Evolutionary conservation across 2,329 filamentous ascomycete species (phyloP), one percentile per base, ranked within the genome.

Genomic region (Didymellaceae sp.): DNA sequence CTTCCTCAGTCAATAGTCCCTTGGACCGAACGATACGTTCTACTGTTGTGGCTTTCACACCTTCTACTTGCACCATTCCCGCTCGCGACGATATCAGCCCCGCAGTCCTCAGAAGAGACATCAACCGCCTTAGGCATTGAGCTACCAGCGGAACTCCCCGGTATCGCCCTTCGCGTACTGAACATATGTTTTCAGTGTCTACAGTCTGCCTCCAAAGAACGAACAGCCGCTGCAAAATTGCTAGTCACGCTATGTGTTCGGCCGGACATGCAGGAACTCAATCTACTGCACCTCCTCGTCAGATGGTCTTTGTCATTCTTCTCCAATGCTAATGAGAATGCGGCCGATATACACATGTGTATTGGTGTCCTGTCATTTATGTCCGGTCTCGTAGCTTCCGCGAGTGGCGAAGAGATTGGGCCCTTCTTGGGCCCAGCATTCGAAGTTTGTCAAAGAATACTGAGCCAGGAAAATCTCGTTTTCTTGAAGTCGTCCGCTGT

Each of bases 1-100:
- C 44, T 58, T 17, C 55, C 57, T 11, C 55, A 60, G 32, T 54
- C 43, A 5, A 57, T 65, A 13, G 55, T 63, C 13, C 65, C 67
- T 16, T 99, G 94, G 94, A 87, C 96, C 69, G 89, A 97, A 72
- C 82, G 89, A 45, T 97, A 97, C 67, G 79, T 97, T 14, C 85
- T 92, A 33, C 78, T 97, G 4, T 79, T 96, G 8, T 99, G 94
- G 94, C 82, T 80, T 1, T 78, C 76, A 1, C 78, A 80, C 55
- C 60, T 81, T 6, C 69, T 79, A 52, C 66, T 81, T 24, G 91
- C 91, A 1, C 94, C 94, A 0, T 99, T 99, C 73, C 92, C 97
- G 63, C 78, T 99, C 43, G 82, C 87, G 2, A 91, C 90, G 2
- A 92, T 99, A 54, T 97, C 92, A 1, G 77, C 76, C 10, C 40